Percentiles rank a stretch among this genome's conserved stretches.
These are phyloP conservation scores for Lasiosphaeria ovina DNA, from an alignment of 495 filamentous ascomycete genomes.

Conservation along the genomic window DNA sequence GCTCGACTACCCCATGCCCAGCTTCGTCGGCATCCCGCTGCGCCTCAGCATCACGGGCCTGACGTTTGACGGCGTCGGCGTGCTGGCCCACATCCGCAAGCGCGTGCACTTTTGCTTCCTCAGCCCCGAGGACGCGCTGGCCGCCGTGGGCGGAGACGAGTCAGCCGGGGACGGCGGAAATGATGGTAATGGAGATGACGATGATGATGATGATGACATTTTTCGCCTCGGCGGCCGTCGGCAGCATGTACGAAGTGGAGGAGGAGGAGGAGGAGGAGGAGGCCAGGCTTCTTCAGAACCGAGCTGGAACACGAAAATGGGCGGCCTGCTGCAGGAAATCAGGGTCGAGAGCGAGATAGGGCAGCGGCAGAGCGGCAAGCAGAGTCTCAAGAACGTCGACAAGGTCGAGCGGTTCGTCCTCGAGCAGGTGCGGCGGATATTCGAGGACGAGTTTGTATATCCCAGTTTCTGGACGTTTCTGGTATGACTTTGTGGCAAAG, in stretches of 20 bases:
- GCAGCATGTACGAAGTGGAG: slow-evolving; percentile 7
- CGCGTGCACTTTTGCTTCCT: slow-evolving; percentile 88
- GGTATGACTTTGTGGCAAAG: slow-evolving; percentile 47
- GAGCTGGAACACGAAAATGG: slow-evolving; percentile 43
- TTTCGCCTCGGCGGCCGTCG: no score
- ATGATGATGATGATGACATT: not conserved
- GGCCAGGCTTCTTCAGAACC: slow-evolving; percentile 27
- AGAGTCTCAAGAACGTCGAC: slow-evolving; percentile 94
- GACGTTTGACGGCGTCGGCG: slow-evolving; percentile 89
- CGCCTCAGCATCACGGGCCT: slow-evolving; percentile 90
- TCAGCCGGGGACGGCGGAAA: slow-evolving; percentile 13
- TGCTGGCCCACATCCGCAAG: slow-evolving; percentile 84
- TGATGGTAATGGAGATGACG: slow-evolving; percentile 28
- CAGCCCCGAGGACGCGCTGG: slow-evolving; percentile 78
- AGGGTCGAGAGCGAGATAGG: slow-evolving; percentile 97
- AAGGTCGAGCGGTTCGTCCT: slow-evolving; percentile 98
- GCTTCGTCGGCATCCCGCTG: slow-evolving; percentile 89
- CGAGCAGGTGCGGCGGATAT: slow-evolving; percentile 93
- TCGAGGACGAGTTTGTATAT: slow-evolving; percentile 97
- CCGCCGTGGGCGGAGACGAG: slow-evolving; percentile 57
- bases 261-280: slow-evolving; percentile 5
- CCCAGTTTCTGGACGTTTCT: slow-evolving; percentile 98
- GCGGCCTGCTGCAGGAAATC: slow-evolving; percentile 84
- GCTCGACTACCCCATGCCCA: slow-evolving; percentile 96
- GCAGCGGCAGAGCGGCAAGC: slow-evolving; percentile 81